Conservation (phyloP, 805 yeast genomes). For the Peterozyma xylosa region DNA sequence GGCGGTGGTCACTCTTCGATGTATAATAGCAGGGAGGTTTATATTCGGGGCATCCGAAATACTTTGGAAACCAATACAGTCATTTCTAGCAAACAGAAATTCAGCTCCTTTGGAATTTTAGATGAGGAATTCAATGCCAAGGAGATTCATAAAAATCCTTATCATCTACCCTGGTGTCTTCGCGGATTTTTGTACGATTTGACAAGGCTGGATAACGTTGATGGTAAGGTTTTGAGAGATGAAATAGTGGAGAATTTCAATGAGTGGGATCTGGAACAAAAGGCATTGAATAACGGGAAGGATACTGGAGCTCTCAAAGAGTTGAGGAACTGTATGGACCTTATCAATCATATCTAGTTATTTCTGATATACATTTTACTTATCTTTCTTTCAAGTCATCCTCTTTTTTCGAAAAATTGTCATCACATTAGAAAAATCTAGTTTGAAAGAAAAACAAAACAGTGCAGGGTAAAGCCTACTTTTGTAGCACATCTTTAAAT, state of each 20-base stretch:
- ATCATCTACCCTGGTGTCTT: conserved; percentile 87
- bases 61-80: conserved; percentile 70
- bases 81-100: conserved; percentile 25
- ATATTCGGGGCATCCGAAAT: conserved; percentile 65
- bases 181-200: conserved; percentile 72
- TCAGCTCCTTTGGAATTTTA: conserved; percentile 32
- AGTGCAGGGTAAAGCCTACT: too few species aligned
- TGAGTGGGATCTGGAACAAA: conserved; percentile 74
- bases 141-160: conserved; percentile 69
- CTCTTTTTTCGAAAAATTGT: too few species aligned
- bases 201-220: conserved; percentile 35
- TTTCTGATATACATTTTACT: too few species aligned
- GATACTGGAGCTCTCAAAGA: conserved; percentile 37
- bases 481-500: too few species aligned
- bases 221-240: conserved; percentile 38
- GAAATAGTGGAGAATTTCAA: conserved; percentile 52
- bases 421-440: too few species aligned
- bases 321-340: conserved; percentile 48
- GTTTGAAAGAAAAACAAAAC: too few species aligned
- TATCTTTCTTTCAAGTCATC: too few species aligned
- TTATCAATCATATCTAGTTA: conserved; percentile 11
- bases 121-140: conserved; percentile 22
- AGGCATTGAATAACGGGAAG: conserved; percentile 23
- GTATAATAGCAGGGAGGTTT: conserved; percentile 72
- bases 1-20: conserved; percentile 87